phyloP scores from a whole-genome alignment of 2,329 filamentous ascomycete species.

The Fusarium subglutinans region DNA sequence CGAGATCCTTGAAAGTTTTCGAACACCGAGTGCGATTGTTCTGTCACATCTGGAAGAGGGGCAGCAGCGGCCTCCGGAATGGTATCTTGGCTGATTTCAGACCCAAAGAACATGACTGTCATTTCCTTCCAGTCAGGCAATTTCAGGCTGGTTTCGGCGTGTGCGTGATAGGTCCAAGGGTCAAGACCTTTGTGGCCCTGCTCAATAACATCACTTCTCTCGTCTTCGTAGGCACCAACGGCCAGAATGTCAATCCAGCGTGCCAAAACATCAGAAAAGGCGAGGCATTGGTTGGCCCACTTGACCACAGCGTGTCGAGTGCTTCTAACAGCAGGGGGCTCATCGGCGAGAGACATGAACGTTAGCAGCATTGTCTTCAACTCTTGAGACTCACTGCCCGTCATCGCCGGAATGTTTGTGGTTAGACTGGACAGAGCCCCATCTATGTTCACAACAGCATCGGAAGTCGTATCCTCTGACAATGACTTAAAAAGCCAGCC shows the following conservation, averaged over 20 bases:
- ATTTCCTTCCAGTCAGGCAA: conserved; percentile 63
- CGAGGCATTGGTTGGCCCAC: conserved; percentile 88
- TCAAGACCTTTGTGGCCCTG: conserved; percentile 91
- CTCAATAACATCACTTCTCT: conserved; percentile 85
- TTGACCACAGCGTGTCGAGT: conserved; percentile 85
- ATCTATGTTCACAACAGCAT: conserved; percentile 87
- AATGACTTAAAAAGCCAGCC: conserved; percentile 86
- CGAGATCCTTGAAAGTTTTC: conserved; percentile 59
- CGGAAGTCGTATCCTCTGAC: conserved; percentile 78
- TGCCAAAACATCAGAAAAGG: conserved; percentile 79
- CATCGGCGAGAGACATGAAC: conserved; percentile 69
- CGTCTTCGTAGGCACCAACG: conserved; percentile 70
- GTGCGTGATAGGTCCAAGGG: conserved; percentile 62
- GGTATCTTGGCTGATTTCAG: conserved; percentile 44
- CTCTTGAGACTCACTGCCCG: conserved; percentile 41
- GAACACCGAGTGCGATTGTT: conserved; percentile 42
- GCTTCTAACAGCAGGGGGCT: conserved; percentile 68
- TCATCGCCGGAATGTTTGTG: conserved; percentile 52
- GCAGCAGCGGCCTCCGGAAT: conserved; percentile 51
- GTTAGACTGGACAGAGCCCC: conserved; percentile 82
- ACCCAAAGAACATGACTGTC: conserved; percentile 59
- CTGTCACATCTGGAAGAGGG: conserved; percentile 36
- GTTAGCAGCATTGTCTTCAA: conserved; percentile 69
- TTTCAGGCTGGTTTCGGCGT: conserved; percentile 52
- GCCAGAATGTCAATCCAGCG: conserved; percentile 92